Evolutionary conservation across 2,329 filamentous ascomycete genomes (phyloP).

Genomic region (Botrytis porri): DNA sequence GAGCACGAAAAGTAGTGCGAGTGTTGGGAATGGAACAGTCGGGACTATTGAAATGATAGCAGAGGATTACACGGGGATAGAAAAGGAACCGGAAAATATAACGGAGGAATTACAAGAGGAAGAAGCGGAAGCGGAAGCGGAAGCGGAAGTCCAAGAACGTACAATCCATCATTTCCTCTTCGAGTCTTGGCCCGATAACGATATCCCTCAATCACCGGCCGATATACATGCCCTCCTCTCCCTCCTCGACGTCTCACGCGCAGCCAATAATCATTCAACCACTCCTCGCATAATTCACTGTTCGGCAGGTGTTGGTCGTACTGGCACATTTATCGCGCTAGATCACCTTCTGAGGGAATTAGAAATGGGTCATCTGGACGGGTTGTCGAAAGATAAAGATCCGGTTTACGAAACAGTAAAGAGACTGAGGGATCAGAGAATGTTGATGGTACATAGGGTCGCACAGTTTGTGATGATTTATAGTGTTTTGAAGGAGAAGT

Average conservation of each 20-base stretch:
- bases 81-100: not conserved
- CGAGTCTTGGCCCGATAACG: slow-evolving; percentile 25
- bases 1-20: not conserved
- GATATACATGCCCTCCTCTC: slow-evolving; percentile 22
- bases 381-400: slow-evolving; percentile 18
- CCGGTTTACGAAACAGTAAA: slow-evolving; percentile 27
- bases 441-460: slow-evolving; percentile 24
- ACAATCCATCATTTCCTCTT: slow-evolving; percentile 26
- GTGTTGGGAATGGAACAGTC: not conserved
- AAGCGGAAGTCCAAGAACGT: slow-evolving; percentile 14
- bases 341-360: slow-evolving; percentile 26
- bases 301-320: slow-evolving; percentile 89
- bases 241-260: slow-evolving; percentile 20
- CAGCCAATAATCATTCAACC: slow-evolving; percentile 7
- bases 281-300: slow-evolving; percentile 69
- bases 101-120: not conserved
- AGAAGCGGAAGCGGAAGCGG: not conserved
- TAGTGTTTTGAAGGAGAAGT: slow-evolving; percentile 24
- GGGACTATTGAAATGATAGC: not conserved
- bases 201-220: slow-evolving; percentile 22
- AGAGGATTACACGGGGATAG: not conserved
- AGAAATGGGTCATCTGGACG: slow-evolving; percentile 21
- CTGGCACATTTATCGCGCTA: slow-evolving; percentile 67
- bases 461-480: slow-evolving; percentile 25
- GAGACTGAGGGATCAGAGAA: slow-evolving; percentile 25